Evolutionary conservation across 2,329 filamentous ascomycete species (phyloP), one percentile per base, ranked within the genome.

Genomic region (Didymella sp.): DNA sequence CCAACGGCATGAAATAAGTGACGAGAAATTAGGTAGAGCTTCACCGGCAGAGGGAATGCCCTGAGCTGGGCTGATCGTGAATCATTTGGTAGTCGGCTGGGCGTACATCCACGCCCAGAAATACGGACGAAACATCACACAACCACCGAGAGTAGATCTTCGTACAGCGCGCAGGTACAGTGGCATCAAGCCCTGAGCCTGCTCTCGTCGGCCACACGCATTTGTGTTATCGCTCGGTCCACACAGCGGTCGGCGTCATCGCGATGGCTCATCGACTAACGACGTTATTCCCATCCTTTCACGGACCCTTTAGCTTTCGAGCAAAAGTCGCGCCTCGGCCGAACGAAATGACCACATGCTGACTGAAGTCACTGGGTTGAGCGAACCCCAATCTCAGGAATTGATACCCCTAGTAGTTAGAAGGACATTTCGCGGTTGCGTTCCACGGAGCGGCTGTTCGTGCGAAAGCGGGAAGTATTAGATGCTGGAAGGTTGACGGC

Each of bases 101-200:
- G 54, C 33, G 48, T 44, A 59, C 60, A 57, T 64, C 64, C 63
- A 67, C 60, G 64, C 56, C 57, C 60, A 63, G 66, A 64, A 60
- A 37, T 50, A 47, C 64, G 61, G 62, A 68, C 61, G 57, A 68
- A 60, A 56, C 42, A 54, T 50, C 54, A 41, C 51, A 43, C 51
- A 35, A 51, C 25, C 41, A 58, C 45, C 44, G 33, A 45, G 38
- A 42, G 40, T 21, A 24, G 37, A 42, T 42, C 44, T 49, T 54
- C 27, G 40, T 30, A 54, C 50, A 47, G 55, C 45, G 40, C 21
- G 41, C 50, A 53, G 22, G 44, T 54, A 51, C 38, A 44, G 40
- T 28, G 42, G 33, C 47, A 37, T 27, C 51, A 41, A 50, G 47
- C 33, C 38, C 40, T 46, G 33, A 35, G 19, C 25, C 35, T 55